A percentile compares a stretch with the other conserved stretches of the same genome.
These are phyloP conservation scores for Coemansia sp. DNA, from an alignment of 192 early-diverging fungal species.

Conservation along the genomic window DNA sequence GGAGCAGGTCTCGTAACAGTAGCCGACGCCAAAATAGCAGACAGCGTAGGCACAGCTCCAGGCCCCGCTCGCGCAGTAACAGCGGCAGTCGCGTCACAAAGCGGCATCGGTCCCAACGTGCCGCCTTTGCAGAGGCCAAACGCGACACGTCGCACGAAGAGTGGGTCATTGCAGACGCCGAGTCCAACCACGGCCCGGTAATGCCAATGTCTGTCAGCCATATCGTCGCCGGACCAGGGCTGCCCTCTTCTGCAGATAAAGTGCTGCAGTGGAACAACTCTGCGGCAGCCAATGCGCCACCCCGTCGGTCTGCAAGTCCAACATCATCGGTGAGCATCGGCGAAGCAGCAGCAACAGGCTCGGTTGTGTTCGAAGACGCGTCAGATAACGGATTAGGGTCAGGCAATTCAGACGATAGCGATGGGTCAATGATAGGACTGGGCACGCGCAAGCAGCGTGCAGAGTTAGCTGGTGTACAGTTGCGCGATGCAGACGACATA, in stretches of 20 bases:
- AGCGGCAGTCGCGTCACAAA: too few species aligned
- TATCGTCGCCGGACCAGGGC: not conserved
- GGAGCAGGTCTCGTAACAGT: too few species aligned
- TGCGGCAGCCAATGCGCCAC: not conserved
- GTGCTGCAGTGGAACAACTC: slow-evolving; percentile 21
- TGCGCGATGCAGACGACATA: slow-evolving; percentile 5
- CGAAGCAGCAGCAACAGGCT: slow-evolving; percentile 6
- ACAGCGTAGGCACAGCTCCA: too few species aligned
- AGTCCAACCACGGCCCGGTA: slow-evolving; percentile 1
- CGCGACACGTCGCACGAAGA: not conserved
- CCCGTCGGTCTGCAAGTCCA: not conserved
- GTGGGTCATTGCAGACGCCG: not conserved
- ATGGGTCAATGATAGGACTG: too few species aligned
- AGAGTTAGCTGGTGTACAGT: not conserved
- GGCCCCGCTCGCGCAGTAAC: too few species aligned
- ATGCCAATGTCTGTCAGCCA: slow-evolving; percentile 39
- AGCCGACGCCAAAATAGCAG: too few species aligned
- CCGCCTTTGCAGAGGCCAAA: not conserved
- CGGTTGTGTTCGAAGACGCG: slow-evolving; percentile 10
- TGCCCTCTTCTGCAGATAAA: slow-evolving; percentile 20
- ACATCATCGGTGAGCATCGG: not conserved
- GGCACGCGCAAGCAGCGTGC: too few species aligned
- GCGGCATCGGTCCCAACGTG: too few species aligned
- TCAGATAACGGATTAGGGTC: too few species aligned
- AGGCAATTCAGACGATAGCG: slow-evolving; percentile 5